Base-by-base conservation (phyloP, 176 grass and related monocot genomes). In the Eleusine indica region DNA sequence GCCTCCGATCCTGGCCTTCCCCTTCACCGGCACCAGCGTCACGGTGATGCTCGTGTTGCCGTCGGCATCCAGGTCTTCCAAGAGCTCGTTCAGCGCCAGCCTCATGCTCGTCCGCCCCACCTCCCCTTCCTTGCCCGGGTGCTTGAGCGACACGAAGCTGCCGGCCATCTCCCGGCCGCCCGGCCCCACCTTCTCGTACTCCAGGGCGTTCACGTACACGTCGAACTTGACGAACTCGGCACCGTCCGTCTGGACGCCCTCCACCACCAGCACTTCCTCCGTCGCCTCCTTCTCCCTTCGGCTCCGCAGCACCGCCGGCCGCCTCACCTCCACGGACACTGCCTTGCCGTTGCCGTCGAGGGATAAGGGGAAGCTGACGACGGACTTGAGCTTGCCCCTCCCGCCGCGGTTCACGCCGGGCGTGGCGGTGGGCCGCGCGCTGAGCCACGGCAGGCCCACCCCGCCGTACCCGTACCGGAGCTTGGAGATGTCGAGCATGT, bases 161-260 rank as follows among this genome's bases (percentile, higher is more conserved):
- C 87, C 89, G 4, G 25, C 92, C 60, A 94, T 73, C 58, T 94
- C 86, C 22, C 92, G 58, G 0, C 79, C 87, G 19, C 84, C 47
- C 0, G 61, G 80, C 29, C 66, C 32, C 3, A 91, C 86, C 74
- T 84, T 74, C 15, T 74, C 16, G 48, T 90, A 56, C 28, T 88
- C 68, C 48, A 22, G 19, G n/a, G 75, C 80, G 54, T 91, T 84
- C 41, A 91, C 75, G 37, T 79, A 91, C 19, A 88, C 89, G 16
- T 85, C 81, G 30, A 91, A 91, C 66, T 76, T 91, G 32, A 87
- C 46, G 52, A 70, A 44, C 7, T 57, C 77, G 0, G 15, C 51
- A 18, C 32, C 51, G 32, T 87, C 76, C 1, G 28, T 52, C 78
- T 72, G 65, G 41, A 89, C 54, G 52, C 71, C 77, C 14, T 89